phyloP scores from a whole-genome alignment of 2,329 filamentous ascomycete species.

The Fusarium sp. region DNA sequence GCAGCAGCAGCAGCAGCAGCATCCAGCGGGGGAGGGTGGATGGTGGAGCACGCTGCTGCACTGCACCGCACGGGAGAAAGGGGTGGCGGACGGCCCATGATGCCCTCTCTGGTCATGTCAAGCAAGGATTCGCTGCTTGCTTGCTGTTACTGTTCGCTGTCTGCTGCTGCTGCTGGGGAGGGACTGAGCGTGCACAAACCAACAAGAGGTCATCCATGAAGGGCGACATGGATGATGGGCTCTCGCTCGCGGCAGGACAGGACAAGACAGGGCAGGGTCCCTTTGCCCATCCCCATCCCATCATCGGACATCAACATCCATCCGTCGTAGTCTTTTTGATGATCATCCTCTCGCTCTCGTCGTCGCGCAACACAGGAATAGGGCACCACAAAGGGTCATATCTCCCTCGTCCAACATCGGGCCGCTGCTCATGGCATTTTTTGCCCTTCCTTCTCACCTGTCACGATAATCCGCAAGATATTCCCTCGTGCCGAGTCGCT shows the following conservation, averaged over 20 bases:
- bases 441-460: conserved; percentile 5
- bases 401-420: conserved; percentile 32
- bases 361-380: conserved; percentile 4
- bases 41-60: conserved; percentile 19
- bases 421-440: conserved; percentile 9
- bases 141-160: background rate
- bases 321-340: background rate
- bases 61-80: conserved; percentile 3
- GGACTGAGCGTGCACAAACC: conserved; percentile 9
- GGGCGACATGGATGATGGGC: conserved; percentile 12
- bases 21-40: conserved; percentile 12
- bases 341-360: conserved; percentile 10
- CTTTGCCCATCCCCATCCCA: conserved; percentile 3
- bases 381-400: background rate
- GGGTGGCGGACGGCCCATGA: conserved; percentile 17
- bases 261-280: background rate
- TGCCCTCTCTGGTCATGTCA: conserved; percentile 23
- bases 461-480: conserved; percentile 42
- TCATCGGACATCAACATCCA: conserved; percentile 8
- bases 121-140: conserved; percentile 12
- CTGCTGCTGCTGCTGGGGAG: background rate
- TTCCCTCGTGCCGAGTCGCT: conserved; percentile 35
- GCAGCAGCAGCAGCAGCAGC: background rate
- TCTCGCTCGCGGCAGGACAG: background rate
- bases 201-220: conserved; percentile 15